phyloP scores from a whole-genome alignment of 2,329 filamentous ascomycete genomes.

The Paraphoma sp. region DNA sequence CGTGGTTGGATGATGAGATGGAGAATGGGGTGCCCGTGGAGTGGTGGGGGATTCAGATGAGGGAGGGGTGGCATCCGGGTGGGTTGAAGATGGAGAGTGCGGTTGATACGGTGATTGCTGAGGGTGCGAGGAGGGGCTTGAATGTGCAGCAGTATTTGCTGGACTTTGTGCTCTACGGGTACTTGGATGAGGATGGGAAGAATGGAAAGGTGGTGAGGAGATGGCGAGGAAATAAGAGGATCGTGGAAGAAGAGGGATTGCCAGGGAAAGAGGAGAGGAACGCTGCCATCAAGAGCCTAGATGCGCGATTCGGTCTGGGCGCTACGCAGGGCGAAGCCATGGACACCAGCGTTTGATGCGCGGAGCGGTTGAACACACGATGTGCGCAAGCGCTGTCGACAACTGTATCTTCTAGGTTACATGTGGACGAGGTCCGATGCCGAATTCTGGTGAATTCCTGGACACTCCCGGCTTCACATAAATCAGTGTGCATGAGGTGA shows the following conservation, averaged over 20 bases:
- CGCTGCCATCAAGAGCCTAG: constrained; percentile 1
- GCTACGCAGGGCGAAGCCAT: neutral
- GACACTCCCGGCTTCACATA: too few relatives aligned
- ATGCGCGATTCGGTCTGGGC: constrained; percentile 1
- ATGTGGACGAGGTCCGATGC: too few relatives aligned
- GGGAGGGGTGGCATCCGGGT: constrained; percentile 57
- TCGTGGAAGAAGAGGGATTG: constrained; percentile 1
- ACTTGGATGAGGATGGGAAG: constrained; percentile 28
- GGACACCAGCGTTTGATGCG: neutral
- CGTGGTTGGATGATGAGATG: constrained; percentile 31
- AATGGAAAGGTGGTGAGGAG: neutral
- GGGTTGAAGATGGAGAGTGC: constrained; percentile 61
- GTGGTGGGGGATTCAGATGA: constrained; percentile 43
- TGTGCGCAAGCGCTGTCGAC: neutral
- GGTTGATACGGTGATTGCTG: constrained; percentile 51
- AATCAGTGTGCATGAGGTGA: too few relatives aligned
- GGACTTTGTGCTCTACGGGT: constrained; percentile 69
- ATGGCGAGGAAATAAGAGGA: neutral
- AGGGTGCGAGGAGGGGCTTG: constrained; percentile 61
- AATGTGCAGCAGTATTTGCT: constrained; percentile 61
- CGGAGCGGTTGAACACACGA: neutral
- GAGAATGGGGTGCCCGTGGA: constrained; percentile 30
- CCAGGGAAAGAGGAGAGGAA: constrained; percentile 4
- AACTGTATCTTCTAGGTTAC: too few relatives aligned
- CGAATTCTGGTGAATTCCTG: too few relatives aligned